Percentiles rank a stretch among this genome's conserved stretches.
phyloP scores from a whole-genome alignment of 371 early-diverging fungal species.

The Choanephora cucurbitarum region DNA sequence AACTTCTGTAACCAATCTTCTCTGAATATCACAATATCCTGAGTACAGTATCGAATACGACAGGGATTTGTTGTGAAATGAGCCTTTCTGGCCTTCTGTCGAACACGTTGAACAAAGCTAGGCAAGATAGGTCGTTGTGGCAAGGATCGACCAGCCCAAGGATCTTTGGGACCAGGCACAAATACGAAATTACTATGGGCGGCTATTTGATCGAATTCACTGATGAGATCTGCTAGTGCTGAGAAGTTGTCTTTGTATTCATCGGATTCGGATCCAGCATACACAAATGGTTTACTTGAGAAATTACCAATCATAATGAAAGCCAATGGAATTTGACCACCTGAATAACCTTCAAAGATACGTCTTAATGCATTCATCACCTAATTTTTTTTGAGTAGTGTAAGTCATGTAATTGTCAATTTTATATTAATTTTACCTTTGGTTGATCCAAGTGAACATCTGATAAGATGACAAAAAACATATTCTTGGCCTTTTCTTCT shows the following conservation, averaged over 20 bases:
- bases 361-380: slow-evolving; percentile 57
- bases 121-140: slow-evolving; percentile 81
- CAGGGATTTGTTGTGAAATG: slow-evolving; percentile 85
- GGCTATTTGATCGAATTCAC: slow-evolving; percentile 69
- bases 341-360: slow-evolving; percentile 74
- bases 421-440: too few species aligned
- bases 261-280: slow-evolving; percentile 53
- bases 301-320: slow-evolving; percentile 89
- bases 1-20: slow-evolving; percentile 79
- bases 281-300: slow-evolving; percentile 69
- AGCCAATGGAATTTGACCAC: slow-evolving; percentile 68
- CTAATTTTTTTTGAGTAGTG: too few species aligned
- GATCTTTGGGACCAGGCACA: slow-evolving; percentile 89
- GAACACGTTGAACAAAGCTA: slow-evolving; percentile 62
- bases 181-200: slow-evolving; percentile 77
- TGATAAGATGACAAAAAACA: slow-evolving; percentile 75
- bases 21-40: slow-evolving; percentile 86
- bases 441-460: slow-evolving; percentile 88
- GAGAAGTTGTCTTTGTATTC: slow-evolving; percentile 63
- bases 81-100: slow-evolving; percentile 56
- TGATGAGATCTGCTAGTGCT: slow-evolving; percentile 72
- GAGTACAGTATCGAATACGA: slow-evolving; percentile 81
- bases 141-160: slow-evolving; percentile 70
- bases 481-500: slow-evolving; percentile 58
- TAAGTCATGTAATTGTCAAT: too few species aligned